Evolutionary conservation across 345 rosid genomes (phyloP), one percentile per base, ranked within the genome.

Genomic region (Citrus cavaleriei): DNA sequence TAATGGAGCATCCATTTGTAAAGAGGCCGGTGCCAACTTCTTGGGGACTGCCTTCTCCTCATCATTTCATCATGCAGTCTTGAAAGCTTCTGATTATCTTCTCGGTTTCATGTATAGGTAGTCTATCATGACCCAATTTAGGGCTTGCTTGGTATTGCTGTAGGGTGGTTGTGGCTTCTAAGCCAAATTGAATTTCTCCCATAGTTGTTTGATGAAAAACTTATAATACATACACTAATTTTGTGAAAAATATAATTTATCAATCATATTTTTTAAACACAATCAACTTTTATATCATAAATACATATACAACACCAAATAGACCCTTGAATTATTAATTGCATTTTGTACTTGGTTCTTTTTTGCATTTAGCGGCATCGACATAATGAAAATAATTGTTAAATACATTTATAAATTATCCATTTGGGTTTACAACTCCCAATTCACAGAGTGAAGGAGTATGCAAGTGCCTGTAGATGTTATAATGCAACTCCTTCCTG

Each of bases 1-100:
- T 95, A 64, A 82, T 93, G 75, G 80, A 85, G 57, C 98, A 95
- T 87, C 84, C 93, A 70, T 95, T 93, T 87, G 87, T 92, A 54
- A 87, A 73, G 82, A 88, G 86, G 81, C 85, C 88, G 42, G 75
- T 82, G 38, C 67, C 86, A 30, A 62, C 86, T 9, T 72, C 71
- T 9, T 82, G 77, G 42, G 91, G 90, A 57, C 81, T 84, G 37
- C 85, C 91, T 10, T 89, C 89, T 70, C 85, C 95, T 76, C 74
- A 71, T 68, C n/a, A 30, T 51, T 49, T 49, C 38, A 76, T 27
- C 16, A 14, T 28, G 35, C 32, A n/a, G 51, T 5, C 64, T 7
- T 65, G 69, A 76, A 51, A 76, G 24, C 14, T 51, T 65, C 32
- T 13, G 72, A 65, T 76, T 59, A 49, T 65, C 51, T 62, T 76